Percentiles rank a stretch among this genome's conserved stretches.
phyloP scores from a whole-genome alignment of 352 stramenopile species.

The Phytopythium vexans region DNA sequence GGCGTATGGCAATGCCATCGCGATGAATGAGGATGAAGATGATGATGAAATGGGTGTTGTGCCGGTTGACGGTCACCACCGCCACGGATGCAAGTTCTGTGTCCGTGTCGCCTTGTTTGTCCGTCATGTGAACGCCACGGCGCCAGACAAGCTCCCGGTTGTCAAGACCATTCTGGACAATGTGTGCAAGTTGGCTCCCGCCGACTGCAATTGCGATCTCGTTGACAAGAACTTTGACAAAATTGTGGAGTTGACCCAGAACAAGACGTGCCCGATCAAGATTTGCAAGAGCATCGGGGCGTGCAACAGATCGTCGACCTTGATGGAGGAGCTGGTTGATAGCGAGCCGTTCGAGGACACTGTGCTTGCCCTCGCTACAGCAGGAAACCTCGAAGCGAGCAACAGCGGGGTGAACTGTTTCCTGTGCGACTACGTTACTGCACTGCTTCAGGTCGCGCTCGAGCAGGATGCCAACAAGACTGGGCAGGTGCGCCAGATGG shows the following conservation, averaged over 20 bases:
- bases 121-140: constrained; percentile 37
- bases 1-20: constrained; percentile 5
- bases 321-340: constrained; percentile 6
- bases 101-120: constrained; percentile 37
- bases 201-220: constrained; percentile 45
- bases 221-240: constrained; percentile 58
- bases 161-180: constrained; percentile 46
- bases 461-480: constrained; percentile 27
- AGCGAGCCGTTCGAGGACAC: constrained; percentile 11
- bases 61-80: constrained; percentile 6
- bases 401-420: constrained; percentile 31
- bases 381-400: neutral
- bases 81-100: constrained; percentile 47
- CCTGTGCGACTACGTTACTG: constrained; percentile 41
- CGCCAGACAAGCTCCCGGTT: constrained; percentile 37
- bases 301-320: constrained; percentile 21
- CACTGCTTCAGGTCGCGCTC: constrained; percentile 21
- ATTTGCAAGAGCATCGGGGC: constrained; percentile 50
- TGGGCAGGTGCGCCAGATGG: constrained; percentile 20
- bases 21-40: constrained; percentile 9
- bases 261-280: constrained; percentile 43
- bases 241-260: constrained; percentile 55
- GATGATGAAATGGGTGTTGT: constrained; percentile 1
- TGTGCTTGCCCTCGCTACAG: constrained; percentile 4
- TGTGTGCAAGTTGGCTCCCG: constrained; percentile 40